Evolutionary conservation across 1,139 yeast genomes (phyloP).

Genomic region (Lodderomyces margitis): DNA sequence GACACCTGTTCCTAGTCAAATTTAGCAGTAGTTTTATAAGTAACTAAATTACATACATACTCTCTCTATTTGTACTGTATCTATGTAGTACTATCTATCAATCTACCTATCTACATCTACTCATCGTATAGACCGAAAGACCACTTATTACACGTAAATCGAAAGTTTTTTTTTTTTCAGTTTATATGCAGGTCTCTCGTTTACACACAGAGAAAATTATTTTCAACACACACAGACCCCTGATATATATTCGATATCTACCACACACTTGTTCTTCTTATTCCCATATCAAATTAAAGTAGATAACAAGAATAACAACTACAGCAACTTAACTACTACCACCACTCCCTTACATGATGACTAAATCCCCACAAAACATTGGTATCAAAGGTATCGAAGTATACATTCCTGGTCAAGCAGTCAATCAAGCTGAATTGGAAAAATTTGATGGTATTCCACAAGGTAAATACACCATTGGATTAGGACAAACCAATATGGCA

Average conservation of each 20-base stretch:
- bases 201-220: not conserved
- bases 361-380: conserved; percentile 50
- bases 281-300: conserved; percentile 2
- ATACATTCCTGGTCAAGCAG: conserved; percentile 81
- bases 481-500: conserved; percentile 98
- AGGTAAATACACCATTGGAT: conserved; percentile 97
- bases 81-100: no score
- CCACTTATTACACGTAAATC: not conserved
- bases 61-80: no score
- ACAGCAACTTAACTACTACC: not conserved
- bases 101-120: no score
- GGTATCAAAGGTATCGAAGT: conserved; percentile 97
- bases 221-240: conserved; percentile 2
- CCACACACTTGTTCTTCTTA: conserved; percentile 2
- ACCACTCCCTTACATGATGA: conserved; percentile 10
- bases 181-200: conserved; percentile 1
- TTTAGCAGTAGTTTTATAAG: no score
- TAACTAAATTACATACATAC: no score
- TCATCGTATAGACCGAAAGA: not conserved
- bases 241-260: not conserved
- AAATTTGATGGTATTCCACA: conserved; percentile 79
- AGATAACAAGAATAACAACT: no score
- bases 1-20: no score
- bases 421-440: conserved; percentile 87
- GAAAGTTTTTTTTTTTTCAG: not conserved